Conservation (phyloP, 768 basidiomycete species). For the Calvatia gigantea region DNA sequence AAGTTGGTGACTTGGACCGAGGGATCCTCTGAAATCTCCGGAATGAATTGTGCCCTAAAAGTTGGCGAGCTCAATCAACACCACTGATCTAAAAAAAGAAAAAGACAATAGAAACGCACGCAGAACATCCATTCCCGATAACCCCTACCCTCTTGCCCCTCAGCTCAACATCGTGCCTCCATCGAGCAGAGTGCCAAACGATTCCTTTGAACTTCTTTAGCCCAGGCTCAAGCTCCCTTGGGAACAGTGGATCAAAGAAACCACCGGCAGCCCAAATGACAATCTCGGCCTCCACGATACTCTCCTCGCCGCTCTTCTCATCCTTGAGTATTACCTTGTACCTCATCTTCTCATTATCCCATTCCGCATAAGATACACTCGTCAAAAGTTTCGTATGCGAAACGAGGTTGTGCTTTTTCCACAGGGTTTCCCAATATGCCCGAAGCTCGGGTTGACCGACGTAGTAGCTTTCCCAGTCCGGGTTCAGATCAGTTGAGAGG, state of each 20-base stretch:
- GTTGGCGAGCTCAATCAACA: neutral
- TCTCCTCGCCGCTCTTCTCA: conserved; percentile 30
- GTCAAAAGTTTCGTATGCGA: conserved; percentile 40
- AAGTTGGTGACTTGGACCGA: conserved; percentile 54
- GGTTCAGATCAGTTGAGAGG: conserved; percentile 52
- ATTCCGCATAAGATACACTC: conserved; percentile 36
- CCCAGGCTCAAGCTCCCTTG: conserved; percentile 37
- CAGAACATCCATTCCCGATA: conserved; percentile 63
- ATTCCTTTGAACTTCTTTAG: conserved; percentile 44
- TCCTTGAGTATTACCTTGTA: conserved; percentile 40
- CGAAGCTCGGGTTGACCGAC: conserved; percentile 47
- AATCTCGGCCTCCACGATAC: conserved; percentile 36
- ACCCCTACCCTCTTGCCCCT: conserved; percentile 53
- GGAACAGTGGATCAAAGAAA: conserved; percentile 43
- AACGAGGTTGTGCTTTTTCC: conserved; percentile 39
- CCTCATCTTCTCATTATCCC: conserved; percentile 40
- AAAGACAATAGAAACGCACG: conserved; percentile 31
- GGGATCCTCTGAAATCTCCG: conserved; percentile 45
- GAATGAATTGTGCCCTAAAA: conserved; percentile 58
- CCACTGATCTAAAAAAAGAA: neutral
- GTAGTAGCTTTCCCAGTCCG: conserved; percentile 46
- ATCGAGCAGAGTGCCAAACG: conserved; percentile 51
- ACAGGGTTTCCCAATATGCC: conserved; percentile 47
- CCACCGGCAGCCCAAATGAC: conserved; percentile 50
- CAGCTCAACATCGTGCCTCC: conserved; percentile 53